Percentiles rank a stretch among this genome's conserved stretches.
These are phyloP conservation scores for Coemansia sp. DNA, from an alignment of 192 early-diverging fungal species.

Conservation along the genomic window DNA sequence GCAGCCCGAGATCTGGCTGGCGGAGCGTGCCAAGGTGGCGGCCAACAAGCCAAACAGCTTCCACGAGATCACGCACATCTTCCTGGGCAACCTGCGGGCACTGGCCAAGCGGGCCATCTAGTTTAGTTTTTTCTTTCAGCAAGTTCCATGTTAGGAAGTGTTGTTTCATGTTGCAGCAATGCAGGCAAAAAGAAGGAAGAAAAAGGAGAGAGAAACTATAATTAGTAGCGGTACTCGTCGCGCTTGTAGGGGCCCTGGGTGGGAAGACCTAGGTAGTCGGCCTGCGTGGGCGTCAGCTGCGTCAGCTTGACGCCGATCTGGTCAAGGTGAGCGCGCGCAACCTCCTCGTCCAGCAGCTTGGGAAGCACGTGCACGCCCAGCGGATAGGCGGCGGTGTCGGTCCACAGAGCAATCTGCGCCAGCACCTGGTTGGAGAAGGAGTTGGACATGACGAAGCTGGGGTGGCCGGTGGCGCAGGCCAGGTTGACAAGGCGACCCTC, in stretches of 20 bases:
- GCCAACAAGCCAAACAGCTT: constrained; percentile 63
- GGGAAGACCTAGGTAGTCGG: constrained; percentile 81
- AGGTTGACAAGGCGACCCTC: constrained; percentile 99
- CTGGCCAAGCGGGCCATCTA: constrained; percentile 56
- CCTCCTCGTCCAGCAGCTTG: constrained; percentile 99
- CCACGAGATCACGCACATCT: constrained; percentile 67
- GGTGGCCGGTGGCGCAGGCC: constrained; percentile 98
- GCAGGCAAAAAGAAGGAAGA: constrained; percentile 1
- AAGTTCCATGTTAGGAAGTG: neutral
- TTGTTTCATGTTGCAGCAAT: neutral
- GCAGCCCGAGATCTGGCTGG: constrained; percentile 54
- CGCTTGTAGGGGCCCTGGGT: constrained; percentile 93
- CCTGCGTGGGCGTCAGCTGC: constrained; percentile 67
- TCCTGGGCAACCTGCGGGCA: constrained; percentile 79
- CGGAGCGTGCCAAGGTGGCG: constrained; percentile 66
- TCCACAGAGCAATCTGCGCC: constrained; percentile 99
- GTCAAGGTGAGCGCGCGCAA: constrained; percentile 90
- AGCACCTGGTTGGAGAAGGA: constrained; percentile 99
- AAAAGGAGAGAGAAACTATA: neutral
- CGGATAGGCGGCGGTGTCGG: constrained; percentile 79
- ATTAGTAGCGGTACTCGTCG: constrained; percentile 94
- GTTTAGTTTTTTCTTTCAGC: neutral
- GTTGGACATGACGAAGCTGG: constrained; percentile 99
- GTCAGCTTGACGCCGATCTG: constrained; percentile 96
- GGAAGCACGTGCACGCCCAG: constrained; percentile 98